A percentile compares a stretch with the other conserved stretches of the same genome.
Conservation (phyloP, 768 basidiomycete genomes). For the Leucosporidium yakuticum region DNA sequence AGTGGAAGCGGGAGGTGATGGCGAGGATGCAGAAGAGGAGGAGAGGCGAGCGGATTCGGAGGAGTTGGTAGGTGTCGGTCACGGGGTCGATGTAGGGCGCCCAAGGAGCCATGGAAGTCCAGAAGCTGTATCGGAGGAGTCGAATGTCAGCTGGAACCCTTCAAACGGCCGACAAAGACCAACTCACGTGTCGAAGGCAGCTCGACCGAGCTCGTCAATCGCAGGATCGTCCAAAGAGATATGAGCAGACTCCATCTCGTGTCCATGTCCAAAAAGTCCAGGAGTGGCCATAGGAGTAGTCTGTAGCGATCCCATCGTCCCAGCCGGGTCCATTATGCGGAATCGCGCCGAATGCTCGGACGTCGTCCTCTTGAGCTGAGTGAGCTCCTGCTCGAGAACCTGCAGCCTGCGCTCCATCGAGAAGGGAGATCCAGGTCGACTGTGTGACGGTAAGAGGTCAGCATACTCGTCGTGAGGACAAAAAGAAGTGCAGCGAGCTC, state of each 20-base stretch:
- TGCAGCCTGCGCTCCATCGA: slow-evolving; percentile 3
- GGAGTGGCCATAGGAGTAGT: neutral
- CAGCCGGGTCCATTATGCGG: neutral
- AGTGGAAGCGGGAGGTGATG: slow-evolving; percentile 19
- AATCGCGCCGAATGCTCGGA: neutral
- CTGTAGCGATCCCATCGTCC: no score
- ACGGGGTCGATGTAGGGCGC: slow-evolving; percentile 28
- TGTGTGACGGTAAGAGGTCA: neutral
- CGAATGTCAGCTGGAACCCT: no score
- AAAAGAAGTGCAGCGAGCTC: neutral
- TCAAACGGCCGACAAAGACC: no score
- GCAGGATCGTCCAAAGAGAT: neutral
- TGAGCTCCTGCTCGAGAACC: neutral
- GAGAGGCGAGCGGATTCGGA: slow-evolving; percentile 14
- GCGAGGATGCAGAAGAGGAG: slow-evolving; percentile 25
- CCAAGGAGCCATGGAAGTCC: slow-evolving; percentile 27
- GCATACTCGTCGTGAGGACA: neutral
- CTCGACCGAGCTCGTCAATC: slow-evolving; percentile 2
- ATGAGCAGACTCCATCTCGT: neutral
- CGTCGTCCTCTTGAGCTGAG: neutral
- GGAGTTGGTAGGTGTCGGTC: slow-evolving; percentile 9
- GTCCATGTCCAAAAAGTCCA: no score
- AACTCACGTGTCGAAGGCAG: slow-evolving; percentile 24
- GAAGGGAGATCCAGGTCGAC: neutral
- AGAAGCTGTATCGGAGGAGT: slow-evolving; percentile 13